These are phyloP conservation scores for Acanthamoeba castellanii DNA, from an alignment of 208 protist species.

Conservation along the genomic window DNA sequence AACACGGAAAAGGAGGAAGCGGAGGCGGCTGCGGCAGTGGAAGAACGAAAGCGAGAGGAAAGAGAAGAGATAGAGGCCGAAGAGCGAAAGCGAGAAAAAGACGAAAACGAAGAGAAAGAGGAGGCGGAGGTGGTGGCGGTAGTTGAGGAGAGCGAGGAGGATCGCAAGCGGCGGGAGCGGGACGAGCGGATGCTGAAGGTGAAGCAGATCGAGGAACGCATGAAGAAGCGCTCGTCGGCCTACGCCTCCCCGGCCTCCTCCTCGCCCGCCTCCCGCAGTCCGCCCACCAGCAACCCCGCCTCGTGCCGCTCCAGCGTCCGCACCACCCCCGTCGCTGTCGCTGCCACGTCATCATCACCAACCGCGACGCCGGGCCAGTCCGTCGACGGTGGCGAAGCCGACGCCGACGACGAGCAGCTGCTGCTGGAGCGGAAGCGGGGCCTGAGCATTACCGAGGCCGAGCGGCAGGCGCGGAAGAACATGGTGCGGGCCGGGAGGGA, in stretches of 20 bases:
- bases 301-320: background rate
- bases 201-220: background rate
- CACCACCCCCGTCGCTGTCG: no score
- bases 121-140: background rate
- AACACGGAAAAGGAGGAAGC: background rate
- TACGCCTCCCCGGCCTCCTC: background rate
- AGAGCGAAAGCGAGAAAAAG: background rate
- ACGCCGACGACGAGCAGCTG: background rate
- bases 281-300: background rate
- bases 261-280: no score
- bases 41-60: background rate
- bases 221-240: background rate
- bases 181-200: background rate
- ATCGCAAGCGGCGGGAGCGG: background rate
- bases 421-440: background rate
- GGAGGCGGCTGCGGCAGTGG: background rate
- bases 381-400: no score
- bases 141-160: background rate
- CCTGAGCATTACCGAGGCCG: conserved; percentile 9
- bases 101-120: background rate
- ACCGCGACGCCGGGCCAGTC: background rate
- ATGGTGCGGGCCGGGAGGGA: background rate
- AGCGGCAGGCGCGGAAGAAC: background rate
- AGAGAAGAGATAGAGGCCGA: background rate
- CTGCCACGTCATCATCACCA: background rate